phyloP scores from a whole-genome alignment of 2,329 filamentous ascomycete species.

The Colletotrichum magnum region DNA sequence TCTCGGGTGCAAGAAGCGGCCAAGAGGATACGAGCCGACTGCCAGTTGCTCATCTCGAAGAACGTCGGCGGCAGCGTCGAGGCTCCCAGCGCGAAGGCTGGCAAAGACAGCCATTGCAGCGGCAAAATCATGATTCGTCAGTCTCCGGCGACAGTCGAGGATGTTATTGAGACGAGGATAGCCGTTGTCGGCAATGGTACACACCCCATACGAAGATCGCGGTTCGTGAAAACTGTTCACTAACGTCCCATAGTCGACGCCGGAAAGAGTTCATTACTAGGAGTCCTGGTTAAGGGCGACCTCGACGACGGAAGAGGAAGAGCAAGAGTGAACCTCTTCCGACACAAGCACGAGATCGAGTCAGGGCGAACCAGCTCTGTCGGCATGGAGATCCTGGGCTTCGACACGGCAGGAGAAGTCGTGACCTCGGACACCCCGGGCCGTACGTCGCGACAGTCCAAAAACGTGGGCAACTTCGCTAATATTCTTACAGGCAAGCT shows the following conservation, averaged over 20 bases:
- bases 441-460: conserved; percentile 65
- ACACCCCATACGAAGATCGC: conserved; percentile 36
- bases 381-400: conserved; percentile 99
- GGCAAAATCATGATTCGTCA: conserved; percentile 91
- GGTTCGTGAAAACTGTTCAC: not conserved
- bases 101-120: conserved; percentile 80
- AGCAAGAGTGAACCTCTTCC: conserved; percentile 94
- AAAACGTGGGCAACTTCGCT: too few species aligned
- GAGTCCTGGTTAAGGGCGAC: conserved; percentile 94
- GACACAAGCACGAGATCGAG: conserved; percentile 98
- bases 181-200: conserved; percentile 94
- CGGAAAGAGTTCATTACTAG: conserved; percentile 95
- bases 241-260: conserved; percentile 81
- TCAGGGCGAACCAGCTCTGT: conserved; percentile 96
- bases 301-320: conserved; percentile 95
- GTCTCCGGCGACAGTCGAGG: conserved; percentile 80
- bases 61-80: conserved; percentile 87
- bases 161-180: conserved; percentile 95
- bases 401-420: conserved; percentile 88
- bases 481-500: conserved; percentile 66
- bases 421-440: conserved; percentile 86
- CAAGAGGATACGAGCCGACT: conserved; percentile 77
- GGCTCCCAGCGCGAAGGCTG: conserved; percentile 70
- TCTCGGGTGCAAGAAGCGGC: conserved; percentile 76
- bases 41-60: conserved; percentile 87